A percentile compares a stretch with the other conserved stretches of the same genome.
These are phyloP conservation scores for Clonostachys rosea DNA, from an alignment of 2,329 filamentous ascomycete genomes.

Conservation along the genomic window DNA sequence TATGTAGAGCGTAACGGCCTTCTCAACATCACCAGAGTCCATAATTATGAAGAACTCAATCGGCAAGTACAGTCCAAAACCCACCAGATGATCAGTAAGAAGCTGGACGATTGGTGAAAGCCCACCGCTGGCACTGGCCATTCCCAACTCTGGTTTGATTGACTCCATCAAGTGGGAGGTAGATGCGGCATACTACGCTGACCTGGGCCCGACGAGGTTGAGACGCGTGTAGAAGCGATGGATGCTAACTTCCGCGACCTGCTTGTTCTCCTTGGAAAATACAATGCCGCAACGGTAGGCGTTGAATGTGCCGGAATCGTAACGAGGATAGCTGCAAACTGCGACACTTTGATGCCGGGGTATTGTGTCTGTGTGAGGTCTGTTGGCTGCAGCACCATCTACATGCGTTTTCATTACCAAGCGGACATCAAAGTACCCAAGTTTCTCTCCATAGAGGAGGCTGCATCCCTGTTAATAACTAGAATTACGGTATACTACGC, in stretches of 20 bases:
- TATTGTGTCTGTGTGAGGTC: slow-evolving; percentile 10
- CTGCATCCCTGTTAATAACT: not conserved
- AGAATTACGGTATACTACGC: not conserved
- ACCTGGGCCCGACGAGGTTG: slow-evolving; percentile 1
- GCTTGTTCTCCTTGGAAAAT: slow-evolving; percentile 23
- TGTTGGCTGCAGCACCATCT: too few species aligned
- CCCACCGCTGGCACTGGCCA: too few species aligned
- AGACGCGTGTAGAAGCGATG: slow-evolving; percentile 5
- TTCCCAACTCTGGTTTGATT: too few species aligned
- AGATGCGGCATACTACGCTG: too few species aligned
- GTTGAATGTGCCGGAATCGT: slow-evolving; percentile 13
- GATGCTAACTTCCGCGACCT: slow-evolving; percentile 19
- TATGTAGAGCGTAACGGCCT: too few species aligned
- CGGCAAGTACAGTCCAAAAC: too few species aligned
- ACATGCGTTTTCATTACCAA: too few species aligned
- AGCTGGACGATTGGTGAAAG: too few species aligned
- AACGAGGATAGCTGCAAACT: slow-evolving; percentile 8
- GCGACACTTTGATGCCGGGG: slow-evolving; percentile 5
- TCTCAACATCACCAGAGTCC: too few species aligned
- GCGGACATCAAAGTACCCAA: not conserved
- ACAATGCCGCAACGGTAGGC: slow-evolving; percentile 30
- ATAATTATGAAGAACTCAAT: too few species aligned
- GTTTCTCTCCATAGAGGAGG: slow-evolving; percentile 19
- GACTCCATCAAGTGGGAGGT: too few species aligned
- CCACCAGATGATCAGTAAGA: too few species aligned